Conservation (phyloP, 352 stramenopile genomes). For the Elongisporangium prolatum region DNA sequence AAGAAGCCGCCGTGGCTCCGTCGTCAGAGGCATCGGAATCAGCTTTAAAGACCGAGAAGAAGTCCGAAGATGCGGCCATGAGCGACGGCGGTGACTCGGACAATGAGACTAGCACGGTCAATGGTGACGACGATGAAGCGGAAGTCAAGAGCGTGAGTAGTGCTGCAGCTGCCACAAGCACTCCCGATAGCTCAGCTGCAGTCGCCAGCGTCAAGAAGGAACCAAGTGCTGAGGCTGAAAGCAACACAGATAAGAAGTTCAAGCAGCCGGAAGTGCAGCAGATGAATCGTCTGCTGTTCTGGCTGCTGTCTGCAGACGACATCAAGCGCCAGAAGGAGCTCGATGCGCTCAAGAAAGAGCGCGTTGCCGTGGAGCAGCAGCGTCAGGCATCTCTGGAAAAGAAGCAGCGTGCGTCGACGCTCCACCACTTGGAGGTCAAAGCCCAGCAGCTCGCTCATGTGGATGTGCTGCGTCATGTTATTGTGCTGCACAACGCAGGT, state of each 20-base stretch:
- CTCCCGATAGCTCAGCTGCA: background rate
- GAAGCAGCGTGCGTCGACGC: slow-evolving; percentile 46
- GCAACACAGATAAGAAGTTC: slow-evolving; percentile 38
- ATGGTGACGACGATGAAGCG: slow-evolving; percentile 22
- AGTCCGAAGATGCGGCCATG: slow-evolving; percentile 22
- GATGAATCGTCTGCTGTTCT: slow-evolving; percentile 86
- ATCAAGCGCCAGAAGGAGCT: slow-evolving; percentile 79
- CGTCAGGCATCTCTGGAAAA: slow-evolving; percentile 69
- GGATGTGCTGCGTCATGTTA: slow-evolving; percentile 69
- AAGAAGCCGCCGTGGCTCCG: slow-evolving; percentile 9
- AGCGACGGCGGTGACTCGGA: slow-evolving; percentile 41
- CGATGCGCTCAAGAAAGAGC: slow-evolving; percentile 76
- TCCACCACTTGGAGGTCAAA: slow-evolving; percentile 79
- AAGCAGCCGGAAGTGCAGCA: slow-evolving; percentile 87
- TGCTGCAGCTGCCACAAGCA: background rate
- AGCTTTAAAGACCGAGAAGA: slow-evolving; percentile 12
- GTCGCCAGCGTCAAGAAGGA: slow-evolving; percentile 16
- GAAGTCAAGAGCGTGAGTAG: slow-evolving; percentile 20
- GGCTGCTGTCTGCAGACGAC: slow-evolving; percentile 82
- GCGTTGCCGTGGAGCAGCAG: slow-evolving; percentile 58
- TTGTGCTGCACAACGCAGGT: slow-evolving; percentile 56
- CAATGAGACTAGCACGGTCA: slow-evolving; percentile 37
- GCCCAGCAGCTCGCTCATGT: slow-evolving; percentile 81
- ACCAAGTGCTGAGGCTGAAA: slow-evolving; percentile 2
- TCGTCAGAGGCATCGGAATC: background rate